Conservation (phyloP, 2,329 filamentous ascomycete genomes). For the Cadophora luteo-olivacea region DNA sequence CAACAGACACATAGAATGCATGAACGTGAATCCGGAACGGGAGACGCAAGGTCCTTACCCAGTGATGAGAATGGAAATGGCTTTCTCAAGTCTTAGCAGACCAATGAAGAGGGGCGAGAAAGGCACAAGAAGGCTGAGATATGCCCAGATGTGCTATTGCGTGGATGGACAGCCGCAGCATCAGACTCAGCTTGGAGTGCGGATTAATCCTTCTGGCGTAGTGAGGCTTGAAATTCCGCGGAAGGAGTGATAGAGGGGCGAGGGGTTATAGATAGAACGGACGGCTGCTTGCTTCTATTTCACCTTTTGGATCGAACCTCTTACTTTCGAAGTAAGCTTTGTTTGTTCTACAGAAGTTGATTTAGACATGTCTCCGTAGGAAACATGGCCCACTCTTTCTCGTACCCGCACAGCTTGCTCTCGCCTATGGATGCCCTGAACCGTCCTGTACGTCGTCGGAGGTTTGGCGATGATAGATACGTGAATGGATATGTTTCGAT, state of each 20-base stretch:
- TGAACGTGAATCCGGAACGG: slow-evolving; percentile 5
- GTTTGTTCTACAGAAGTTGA: neutral
- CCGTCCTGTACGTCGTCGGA: neutral
- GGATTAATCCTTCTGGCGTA: slow-evolving; percentile 11
- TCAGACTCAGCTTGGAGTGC: neutral
- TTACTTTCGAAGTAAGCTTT: neutral
- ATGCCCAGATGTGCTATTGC: slow-evolving; percentile 5
- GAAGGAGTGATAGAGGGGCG: neutral
- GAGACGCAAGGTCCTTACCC: neutral
- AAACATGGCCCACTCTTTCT: slow-evolving; percentile 1
- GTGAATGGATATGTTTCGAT: neutral
- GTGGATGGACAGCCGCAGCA: slow-evolving; percentile 4
- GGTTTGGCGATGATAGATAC: neutral
- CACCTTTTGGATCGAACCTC: neutral
- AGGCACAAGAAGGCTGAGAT: neutral
- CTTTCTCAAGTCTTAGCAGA: neutral
- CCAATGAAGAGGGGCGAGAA: neutral
- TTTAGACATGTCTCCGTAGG: neutral
- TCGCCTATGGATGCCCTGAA: slow-evolving; percentile 13
- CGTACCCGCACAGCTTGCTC: neutral
- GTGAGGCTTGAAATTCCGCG: slow-evolving; percentile 2
- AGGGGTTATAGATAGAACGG: slow-evolving; percentile 10
- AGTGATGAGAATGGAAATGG: neutral
- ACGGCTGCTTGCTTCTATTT: neutral
- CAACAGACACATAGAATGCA: slow-evolving; percentile 8